These are phyloP conservation scores for Plasmopara halstedii DNA, from an alignment of 352 stramenopile genomes.

Conservation along the genomic window DNA sequence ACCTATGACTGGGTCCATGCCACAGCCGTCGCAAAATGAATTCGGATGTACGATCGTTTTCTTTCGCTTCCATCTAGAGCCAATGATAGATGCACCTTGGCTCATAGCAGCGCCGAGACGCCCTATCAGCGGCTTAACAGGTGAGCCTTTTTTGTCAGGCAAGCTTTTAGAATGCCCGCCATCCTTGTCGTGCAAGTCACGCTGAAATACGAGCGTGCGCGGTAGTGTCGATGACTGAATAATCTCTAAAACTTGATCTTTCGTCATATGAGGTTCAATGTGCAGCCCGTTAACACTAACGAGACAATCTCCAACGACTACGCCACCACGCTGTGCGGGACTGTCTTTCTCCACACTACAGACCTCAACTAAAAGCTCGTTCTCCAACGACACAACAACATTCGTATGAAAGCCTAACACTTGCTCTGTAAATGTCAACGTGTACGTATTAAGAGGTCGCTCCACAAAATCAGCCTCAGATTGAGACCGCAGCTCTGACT, in stretches of 20 bases:
- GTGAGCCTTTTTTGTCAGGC: slow-evolving; percentile 32
- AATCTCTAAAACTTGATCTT: slow-evolving; percentile 53
- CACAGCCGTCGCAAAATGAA: slow-evolving; percentile 67
- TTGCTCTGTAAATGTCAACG: slow-evolving; percentile 52
- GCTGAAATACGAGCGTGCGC: slow-evolving; percentile 54
- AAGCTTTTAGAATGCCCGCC: slow-evolving; percentile 25
- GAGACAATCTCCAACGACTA: slow-evolving; percentile 48
- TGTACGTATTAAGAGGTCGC: slow-evolving; percentile 38
- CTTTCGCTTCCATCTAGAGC: slow-evolving; percentile 56
- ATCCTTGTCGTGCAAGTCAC: slow-evolving; percentile 30
- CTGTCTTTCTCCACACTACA: slow-evolving; percentile 45
- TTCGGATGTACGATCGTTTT: slow-evolving; percentile 56
- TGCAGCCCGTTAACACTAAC: slow-evolving; percentile 53
- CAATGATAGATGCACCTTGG: slow-evolving; percentile 52
- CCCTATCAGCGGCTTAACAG: slow-evolving; percentile 30
- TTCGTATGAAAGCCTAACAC: slow-evolving; percentile 51
- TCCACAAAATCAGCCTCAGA: slow-evolving; percentile 26
- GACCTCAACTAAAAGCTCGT: slow-evolving; percentile 50
- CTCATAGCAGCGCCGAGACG: slow-evolving; percentile 59
- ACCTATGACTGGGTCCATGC: slow-evolving; percentile 56
- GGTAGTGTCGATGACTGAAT: slow-evolving; percentile 39
- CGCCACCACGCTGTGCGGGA: slow-evolving; percentile 41
- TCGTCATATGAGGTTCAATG: slow-evolving; percentile 56
- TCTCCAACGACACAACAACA: slow-evolving; percentile 38
- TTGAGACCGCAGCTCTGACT: slow-evolving; percentile 23